Evolutionary conservation across 169 alveolate genomes (phyloP).

Genomic region (Amoebophrya sp.): DNA sequence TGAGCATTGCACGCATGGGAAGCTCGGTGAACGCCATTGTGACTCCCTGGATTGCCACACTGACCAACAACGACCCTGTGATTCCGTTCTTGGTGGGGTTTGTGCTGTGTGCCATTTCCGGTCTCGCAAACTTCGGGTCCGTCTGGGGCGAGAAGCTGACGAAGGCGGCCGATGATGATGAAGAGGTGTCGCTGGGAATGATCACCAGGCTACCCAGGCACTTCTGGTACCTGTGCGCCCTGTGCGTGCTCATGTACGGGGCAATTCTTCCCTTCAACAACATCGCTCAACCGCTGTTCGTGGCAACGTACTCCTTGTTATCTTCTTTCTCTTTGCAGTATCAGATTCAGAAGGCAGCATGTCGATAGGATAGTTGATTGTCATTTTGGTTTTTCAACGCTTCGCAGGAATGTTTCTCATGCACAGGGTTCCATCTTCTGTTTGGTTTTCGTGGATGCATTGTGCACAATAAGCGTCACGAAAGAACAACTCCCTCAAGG

Average conservation of each 20-base stretch:
- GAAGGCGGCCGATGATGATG: background rate
- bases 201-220: background rate
- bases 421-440: too few relatives aligned
- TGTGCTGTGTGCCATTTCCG: background rate
- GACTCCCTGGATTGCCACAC: background rate
- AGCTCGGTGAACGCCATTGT: background rate
- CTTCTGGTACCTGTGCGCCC: background rate
- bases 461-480: too few relatives aligned
- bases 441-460: too few relatives aligned
- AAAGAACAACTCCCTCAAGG: too few relatives aligned
- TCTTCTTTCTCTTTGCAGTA: too few relatives aligned
- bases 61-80: background rate
- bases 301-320: background rate
- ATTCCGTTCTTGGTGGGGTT: background rate
- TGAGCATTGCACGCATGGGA: background rate
- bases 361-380: too few relatives aligned
- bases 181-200: background rate
- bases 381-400: too few relatives aligned
- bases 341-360: too few relatives aligned
- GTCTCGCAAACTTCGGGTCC: background rate
- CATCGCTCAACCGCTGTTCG: constrained; percentile 7
- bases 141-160: background rate
- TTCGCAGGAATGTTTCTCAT: too few relatives aligned
- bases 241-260: background rate
- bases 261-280: constrained; percentile 22